Percentiles rank a stretch among this genome's conserved stretches.
Evolutionary conservation across 768 basidiomycete species (phyloP).

Genomic region (Chiua virens): DNA sequence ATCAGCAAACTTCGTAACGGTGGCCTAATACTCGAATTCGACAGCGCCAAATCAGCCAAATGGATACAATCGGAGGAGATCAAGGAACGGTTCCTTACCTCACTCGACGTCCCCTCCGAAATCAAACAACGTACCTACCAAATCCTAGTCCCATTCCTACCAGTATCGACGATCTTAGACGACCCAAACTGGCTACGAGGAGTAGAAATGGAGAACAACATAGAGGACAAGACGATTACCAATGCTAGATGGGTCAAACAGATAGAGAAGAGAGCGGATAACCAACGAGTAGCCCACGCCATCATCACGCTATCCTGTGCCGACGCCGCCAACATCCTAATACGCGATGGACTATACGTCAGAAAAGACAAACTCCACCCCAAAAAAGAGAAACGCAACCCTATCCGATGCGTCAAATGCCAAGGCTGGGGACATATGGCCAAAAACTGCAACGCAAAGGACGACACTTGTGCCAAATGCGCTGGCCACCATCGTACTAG

Average conservation of each 20-base stretch:
- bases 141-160: background rate
- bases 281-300: background rate
- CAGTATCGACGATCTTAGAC: background rate
- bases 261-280: background rate
- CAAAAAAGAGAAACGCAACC: background rate
- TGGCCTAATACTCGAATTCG: too few relatives aligned
- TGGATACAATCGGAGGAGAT: too few relatives aligned
- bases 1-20: too few relatives aligned
- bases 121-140: background rate
- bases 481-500: background rate
- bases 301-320: background rate
- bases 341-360: background rate
- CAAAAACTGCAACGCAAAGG: background rate
- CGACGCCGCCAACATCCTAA: background rate
- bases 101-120: background rate
- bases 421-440: slow-evolving; percentile 3
- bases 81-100: background rate
- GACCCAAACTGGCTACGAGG: background rate
- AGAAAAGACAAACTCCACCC: background rate
- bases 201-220: background rate
- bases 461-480: background rate
- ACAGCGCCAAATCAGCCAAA: too few relatives aligned
- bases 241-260: background rate
- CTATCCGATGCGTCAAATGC: background rate
- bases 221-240: background rate